phyloP scores from a whole-genome alignment of 257 asterid genomes.

The Forsythia viridissima region DNA sequence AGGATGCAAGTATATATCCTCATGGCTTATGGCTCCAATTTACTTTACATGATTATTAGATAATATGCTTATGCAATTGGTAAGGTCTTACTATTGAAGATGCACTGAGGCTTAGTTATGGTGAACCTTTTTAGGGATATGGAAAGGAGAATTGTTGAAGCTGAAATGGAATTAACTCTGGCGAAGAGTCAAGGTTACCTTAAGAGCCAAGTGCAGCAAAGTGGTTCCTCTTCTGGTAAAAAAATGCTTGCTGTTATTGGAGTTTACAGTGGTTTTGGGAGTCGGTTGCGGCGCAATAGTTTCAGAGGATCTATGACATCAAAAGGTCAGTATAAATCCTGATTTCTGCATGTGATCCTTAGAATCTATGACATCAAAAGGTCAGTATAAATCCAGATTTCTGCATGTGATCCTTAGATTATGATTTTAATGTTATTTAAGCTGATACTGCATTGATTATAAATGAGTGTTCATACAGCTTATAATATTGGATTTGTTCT shows the following conservation, averaged over 20 bases:
- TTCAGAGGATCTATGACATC: constrained; percentile 88
- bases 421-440: not conserved
- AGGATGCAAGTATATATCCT: constrained; percentile 81
- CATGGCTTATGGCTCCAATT: constrained; percentile 23
- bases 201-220: constrained; percentile 61
- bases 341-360: not conserved
- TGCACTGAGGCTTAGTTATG: constrained; percentile 14
- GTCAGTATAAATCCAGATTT: constrained; percentile 36
- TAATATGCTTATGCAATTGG: constrained; percentile 11
- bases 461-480: not conserved
- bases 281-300: constrained; percentile 65
- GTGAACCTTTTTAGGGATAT: constrained; percentile 49
- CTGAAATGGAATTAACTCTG: constrained; percentile 86
- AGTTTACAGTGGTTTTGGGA: constrained; percentile 85
- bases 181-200: constrained; percentile 96
- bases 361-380: constrained; percentile 72
- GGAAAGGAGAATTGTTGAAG: constrained; percentile 76
- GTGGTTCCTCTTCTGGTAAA: constrained; percentile 51
- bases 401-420: not conserved
- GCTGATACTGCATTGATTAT: not conserved
- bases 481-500: constrained; percentile 4
- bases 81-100: constrained; percentile 11
- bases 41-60: constrained; percentile 16
- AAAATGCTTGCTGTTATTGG: constrained; percentile 84
- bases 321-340: constrained; percentile 47